Base-by-base conservation (phyloP, 495 filamentous ascomycete species). In the Cudoniella acicularis region DNA sequence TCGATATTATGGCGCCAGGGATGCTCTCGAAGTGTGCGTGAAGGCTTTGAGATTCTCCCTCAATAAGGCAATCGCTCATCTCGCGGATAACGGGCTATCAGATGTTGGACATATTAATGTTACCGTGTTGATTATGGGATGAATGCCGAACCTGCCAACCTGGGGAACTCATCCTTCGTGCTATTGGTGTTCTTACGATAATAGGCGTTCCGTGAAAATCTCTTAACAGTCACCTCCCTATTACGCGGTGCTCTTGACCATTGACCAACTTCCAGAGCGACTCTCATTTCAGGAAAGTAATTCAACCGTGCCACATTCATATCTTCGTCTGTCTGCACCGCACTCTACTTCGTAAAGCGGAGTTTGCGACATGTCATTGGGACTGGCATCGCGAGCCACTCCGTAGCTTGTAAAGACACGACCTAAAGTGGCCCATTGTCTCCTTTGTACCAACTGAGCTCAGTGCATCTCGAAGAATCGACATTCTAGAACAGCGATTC, bases 391-490 rank as follows among this genome's bases (percentile, higher is more conserved):
- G 17, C 10, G 47, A 49, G 10, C 17, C 18, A 49, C 21, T 49
- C 17, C 23, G 10, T 23, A 16, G 30, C 17, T 50, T 36, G 27
- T 26, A 27, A 41, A 56, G 58, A 51, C 47, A 54, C 52, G 36
- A 26, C 53, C 54, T 57, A 36, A 36, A 36, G 30, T 36, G 30
- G 30, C 49, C 42, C 60, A 48, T 24, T 49, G 46, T 43, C 30
- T 23, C 54, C 25, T 18, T 21, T 13, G 16, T 57, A 52, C 53
- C 11, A 0, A 36, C 51, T 43, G 47, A 27, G 58, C 53, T n/a
- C 36, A 17, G 36, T 61, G 53, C 62, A 30, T 62, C 26, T 52
- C 56, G 49, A 56, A 61, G 56, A 61, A 42, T 60, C 48, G 18
- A 47, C 46, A 25, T 51, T 26, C 40, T 23, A 20, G 23, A 20